Evolutionary conservation across 2,329 filamentous ascomycete species (phyloP), one percentile per base, ranked within the genome.

Genomic region (Colletotrichum graminicola): DNA sequence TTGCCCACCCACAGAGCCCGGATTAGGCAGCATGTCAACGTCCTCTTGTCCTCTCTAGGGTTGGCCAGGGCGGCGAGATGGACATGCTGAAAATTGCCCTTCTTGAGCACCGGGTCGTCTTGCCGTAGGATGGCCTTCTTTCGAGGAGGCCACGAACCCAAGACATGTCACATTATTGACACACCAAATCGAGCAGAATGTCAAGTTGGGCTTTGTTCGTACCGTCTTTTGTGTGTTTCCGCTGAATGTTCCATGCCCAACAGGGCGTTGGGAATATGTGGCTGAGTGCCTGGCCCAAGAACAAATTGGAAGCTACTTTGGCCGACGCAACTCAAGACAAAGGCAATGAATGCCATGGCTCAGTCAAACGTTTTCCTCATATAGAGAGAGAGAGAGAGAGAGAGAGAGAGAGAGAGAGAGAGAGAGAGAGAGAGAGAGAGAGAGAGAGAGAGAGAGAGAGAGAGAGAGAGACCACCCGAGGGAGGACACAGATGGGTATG

Each of bases 301-400:
- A 67, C 45, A 55, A 55, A 36, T 36, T 41, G 43, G 39, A 23
- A 41, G 32, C 21, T 26, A 32, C 12, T 54, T 49, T 41, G 59
- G 60, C 66, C n/a, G 21, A 26, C 29, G 26, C 18, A 67, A 62
- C 49, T 39, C 39, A 64, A 23, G 26, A 47, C 60, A 67, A 67
- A 67, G 41, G 29, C 39, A 57, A 26, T 29, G 29, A 29, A 29
- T 29, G 41, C 45, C 21, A 34, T 55, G 26, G 64, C 36, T n/a
- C 45, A 52, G 47, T 66, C 64, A 4, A 36, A 61, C 34, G 60
- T 51, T 43, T 49, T 36, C 49, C 26, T 51, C 23, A 29, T 18
- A 1, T 8, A 36, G 34, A 36, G 34, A 36, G 34, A 36, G 34
- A 36, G 34, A 36, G 34, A 36, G 34, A 36, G 34, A 36, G 34